Base-by-base conservation (phyloP, 2,329 filamentous ascomycete genomes). In the Beauveria sp. region DNA sequence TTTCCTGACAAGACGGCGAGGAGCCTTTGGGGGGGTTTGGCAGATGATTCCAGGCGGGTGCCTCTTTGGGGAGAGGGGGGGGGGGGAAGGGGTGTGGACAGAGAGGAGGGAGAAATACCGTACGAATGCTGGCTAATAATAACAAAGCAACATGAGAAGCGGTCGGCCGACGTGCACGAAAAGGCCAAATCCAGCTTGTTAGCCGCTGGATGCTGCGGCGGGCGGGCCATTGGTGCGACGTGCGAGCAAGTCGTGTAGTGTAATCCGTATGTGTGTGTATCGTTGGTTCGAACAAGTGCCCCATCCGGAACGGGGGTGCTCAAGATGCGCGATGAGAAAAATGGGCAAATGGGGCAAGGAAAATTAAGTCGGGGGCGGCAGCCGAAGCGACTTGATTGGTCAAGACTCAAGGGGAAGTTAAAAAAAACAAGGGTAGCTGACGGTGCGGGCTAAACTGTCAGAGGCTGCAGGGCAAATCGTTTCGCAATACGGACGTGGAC, bases 61-160 rank as follows among this genome's bases (percentile, higher is more conserved):
- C n/a, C 10, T 46, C 12, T 38, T 7, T 20, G 7, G 38, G 34
- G 52, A n/a, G 24, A 10, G 5, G 9, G 20, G 38, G n/a, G n/a
- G n/a, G n/a, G n/a, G n/a, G n/a, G n/a, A n/a, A n/a, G n/a, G n/a
- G n/a, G n/a, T n/a, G 14, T 34, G 31, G 31, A 1, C 12, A 34
- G 12, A 14, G 2, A 34, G 24, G 14, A 24, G 18, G 1, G 18
- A 18, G 16, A 18, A 40, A 43, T 59, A 59, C n/a, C 31, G 12
- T 28, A 22, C 12, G 1, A 34, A 52, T 60, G 48, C 57, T 38
- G 38, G 57, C 12, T 45, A 59, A 60, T 52, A 60, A 60, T 52
- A 60, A 60, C 56, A 59, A 51, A 31, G 48, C n/a, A 40, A 8
- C 34, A 34, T 18, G 50, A 22, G 9, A 50, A 26, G 12, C 22